These are phyloP conservation scores for Boletus pseudo-olivaceus DNA, from an alignment of 768 basidiomycete genomes.

Conservation along the genomic window DNA sequence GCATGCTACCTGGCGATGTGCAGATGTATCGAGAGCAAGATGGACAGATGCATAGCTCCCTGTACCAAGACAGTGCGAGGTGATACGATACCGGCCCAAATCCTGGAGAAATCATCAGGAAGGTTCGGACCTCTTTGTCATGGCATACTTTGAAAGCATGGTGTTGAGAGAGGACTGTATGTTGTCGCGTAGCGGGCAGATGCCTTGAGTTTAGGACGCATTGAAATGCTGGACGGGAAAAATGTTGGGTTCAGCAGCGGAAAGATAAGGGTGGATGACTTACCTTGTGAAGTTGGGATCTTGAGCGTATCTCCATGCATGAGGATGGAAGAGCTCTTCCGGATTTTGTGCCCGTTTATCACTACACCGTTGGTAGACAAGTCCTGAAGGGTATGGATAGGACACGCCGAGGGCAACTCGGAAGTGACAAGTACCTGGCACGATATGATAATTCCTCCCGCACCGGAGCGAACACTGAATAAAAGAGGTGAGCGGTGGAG, in stretches of 20 bases:
- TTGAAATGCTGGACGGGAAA: constrained; percentile 50
- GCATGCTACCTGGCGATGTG: constrained; percentile 74
- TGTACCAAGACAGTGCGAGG: constrained; percentile 73
- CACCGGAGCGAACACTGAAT: constrained; percentile 61
- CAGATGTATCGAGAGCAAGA: constrained; percentile 63
- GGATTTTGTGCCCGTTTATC: constrained; percentile 67
- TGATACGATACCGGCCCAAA: constrained; percentile 68
- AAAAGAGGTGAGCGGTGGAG: neutral
- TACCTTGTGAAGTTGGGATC: constrained; percentile 66
- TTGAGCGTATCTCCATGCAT: constrained; percentile 73
- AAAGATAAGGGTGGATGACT: neutral
- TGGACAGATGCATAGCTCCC: constrained; percentile 84
- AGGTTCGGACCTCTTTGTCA: neutral
- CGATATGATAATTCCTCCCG: constrained; percentile 72
- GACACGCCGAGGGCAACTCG: neutral
- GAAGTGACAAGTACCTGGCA: constrained; percentile 53
- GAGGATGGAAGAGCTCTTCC: constrained; percentile 64
- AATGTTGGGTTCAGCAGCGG: neutral
- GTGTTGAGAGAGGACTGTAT: constrained; percentile 56
- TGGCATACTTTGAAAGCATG: constrained; percentile 50
- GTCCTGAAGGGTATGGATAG: constrained; percentile 46
- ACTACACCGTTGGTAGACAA: constrained; percentile 71
- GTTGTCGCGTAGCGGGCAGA: constrained; percentile 48
- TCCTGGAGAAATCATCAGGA: constrained; percentile 35
- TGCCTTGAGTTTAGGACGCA: constrained; percentile 59